Conservation (phyloP, 2,329 filamentous ascomycete genomes). For the Pseudocercospora fijiensis region DNA sequence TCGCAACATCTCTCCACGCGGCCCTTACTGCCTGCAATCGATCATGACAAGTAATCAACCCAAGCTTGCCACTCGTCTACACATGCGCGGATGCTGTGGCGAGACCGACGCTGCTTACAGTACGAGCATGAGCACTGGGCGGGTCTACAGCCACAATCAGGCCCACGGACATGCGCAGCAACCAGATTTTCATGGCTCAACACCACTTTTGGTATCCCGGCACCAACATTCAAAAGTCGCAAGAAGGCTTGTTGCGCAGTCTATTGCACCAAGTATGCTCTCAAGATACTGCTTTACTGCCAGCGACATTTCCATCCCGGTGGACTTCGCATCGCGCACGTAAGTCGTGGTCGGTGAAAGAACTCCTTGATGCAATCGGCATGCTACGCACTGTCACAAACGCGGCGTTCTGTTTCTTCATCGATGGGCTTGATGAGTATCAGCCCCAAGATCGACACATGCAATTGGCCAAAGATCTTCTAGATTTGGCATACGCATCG, state of each 20-base stretch:
- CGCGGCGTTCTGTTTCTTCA: constrained; percentile 15
- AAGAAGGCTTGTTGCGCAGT: constrained; percentile 20
- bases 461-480: constrained; percentile 8
- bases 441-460: constrained; percentile 13
- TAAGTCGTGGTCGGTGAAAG: background rate
- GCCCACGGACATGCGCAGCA: too few species aligned
- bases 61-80: too few species aligned
- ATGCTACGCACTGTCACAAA: background rate
- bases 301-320: background rate
- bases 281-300: constrained; percentile 12
- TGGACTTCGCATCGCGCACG: background rate
- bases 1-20: too few species aligned
- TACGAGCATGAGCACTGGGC: too few species aligned
- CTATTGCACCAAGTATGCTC: constrained; percentile 20
- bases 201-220: constrained; percentile 25
- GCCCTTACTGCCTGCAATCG: too few species aligned
- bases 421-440: constrained; percentile 28
- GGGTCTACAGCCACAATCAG: too few species aligned
- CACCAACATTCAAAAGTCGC: constrained; percentile 13
- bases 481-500: background rate
- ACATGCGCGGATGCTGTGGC: too few species aligned
- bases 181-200: too few species aligned
- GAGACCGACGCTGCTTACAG: too few species aligned
- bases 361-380: background rate
- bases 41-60: too few species aligned